phyloP scores from a whole-genome alignment of 331 rosid genomes.

The Pyracantha coccinea region DNA sequence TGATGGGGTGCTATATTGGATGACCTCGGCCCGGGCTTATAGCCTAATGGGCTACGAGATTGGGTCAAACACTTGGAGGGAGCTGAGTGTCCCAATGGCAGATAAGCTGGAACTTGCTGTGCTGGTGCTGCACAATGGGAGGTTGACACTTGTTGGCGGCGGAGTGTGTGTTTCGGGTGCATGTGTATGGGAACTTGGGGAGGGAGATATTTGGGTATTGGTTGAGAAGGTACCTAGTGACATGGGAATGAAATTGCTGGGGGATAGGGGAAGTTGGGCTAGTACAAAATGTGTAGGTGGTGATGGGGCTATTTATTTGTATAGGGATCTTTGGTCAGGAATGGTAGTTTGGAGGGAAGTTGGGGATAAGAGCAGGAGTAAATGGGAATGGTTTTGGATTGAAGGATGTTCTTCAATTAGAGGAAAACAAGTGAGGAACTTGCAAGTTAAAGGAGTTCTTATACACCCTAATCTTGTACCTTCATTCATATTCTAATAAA shows the following conservation, averaged over 20 bases:
- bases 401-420: constrained; percentile 31
- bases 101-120: constrained; percentile 52
- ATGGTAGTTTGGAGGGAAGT: constrained; percentile 40
- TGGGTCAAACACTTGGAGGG: constrained; percentile 26
- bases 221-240: constrained; percentile 38
- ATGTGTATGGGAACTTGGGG: constrained; percentile 44
- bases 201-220: constrained; percentile 31
- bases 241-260: constrained; percentile 31
- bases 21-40: constrained; percentile 52
- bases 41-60: constrained; percentile 39
- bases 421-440: constrained; percentile 29
- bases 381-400: constrained; percentile 53
- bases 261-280: constrained; percentile 41
- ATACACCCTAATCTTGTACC: constrained; percentile 42
- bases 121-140: constrained; percentile 31
- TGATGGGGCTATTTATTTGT: constrained; percentile 35
- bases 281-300: constrained; percentile 43
- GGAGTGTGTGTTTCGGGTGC: constrained; percentile 29
- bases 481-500: constrained; percentile 6
- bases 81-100: constrained; percentile 46
- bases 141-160: constrained; percentile 43
- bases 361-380: not conserved
- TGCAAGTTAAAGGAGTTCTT: constrained; percentile 43
- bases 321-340: constrained; percentile 38
- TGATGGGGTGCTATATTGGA: constrained; percentile 39